Base-by-base conservation (phyloP, 2,329 filamentous ascomycete genomes). In the Huntiella savannae region DNA sequence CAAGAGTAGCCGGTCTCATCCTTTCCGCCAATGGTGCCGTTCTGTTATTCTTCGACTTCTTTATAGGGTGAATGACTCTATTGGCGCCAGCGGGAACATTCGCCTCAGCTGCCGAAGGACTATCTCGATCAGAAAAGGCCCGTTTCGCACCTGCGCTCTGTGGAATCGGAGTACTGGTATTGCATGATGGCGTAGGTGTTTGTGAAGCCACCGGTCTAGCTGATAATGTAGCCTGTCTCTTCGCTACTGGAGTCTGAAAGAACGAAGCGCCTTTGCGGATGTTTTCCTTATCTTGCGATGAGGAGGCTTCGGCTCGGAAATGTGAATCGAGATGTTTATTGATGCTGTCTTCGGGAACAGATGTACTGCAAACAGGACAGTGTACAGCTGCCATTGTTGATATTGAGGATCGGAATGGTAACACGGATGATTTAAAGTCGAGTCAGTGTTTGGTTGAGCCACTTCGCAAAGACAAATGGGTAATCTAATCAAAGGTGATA, bases 251-350 rank as follows among this genome's bases (percentile, higher is more conserved):
- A 2, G 75, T 75, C 41, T 73, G 69, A 59, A 79, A 79, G 62
- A 79, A 78, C 52, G 56, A 66, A 0, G 73, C 68, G 33, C 37
- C 15, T 43, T 17, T 33, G 43, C 15, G 4, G 36, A 32, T 10
- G 10, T 36, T 49, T 35, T 13, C 22, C 28, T 45, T 22, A 10
- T 37, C 15, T 11, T 33, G 33, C 7, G 43, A 40, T 10, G 38
- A 42, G 11, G 43, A 32, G 43, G 45, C 36, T 42, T 58, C 54
- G 54, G 32, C 10, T 65, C 57, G 49, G 80, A 64, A 52, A 91
- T 60, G 58, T 79, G 84, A 88, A 63, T 96, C 91, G 58, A 96
- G 76, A 61, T 96, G 88, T 54, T 71, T 70, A 63, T 96, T 96
- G 67, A 96, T 96, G 53, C 80, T 73, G 56, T 66, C 65, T 53